A percentile compares a stretch with the other conserved stretches of the same genome.
These are phyloP conservation scores for Teratosphaeria nubilosa DNA, from an alignment of 2,329 filamentous ascomycete genomes.

Conservation along the genomic window DNA sequence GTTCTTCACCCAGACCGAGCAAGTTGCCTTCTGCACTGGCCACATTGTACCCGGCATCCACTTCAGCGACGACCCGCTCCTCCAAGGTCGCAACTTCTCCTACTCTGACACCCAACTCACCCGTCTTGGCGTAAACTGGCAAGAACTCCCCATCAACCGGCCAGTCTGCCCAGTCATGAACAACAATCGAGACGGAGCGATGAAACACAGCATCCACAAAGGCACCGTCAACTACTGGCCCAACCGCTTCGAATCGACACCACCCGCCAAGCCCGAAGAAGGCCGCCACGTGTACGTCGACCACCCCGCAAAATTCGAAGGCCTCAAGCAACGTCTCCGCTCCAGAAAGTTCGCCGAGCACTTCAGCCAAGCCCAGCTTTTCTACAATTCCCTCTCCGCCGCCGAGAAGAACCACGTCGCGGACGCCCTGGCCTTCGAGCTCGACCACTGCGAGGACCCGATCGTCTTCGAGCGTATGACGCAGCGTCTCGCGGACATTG, in stretches of 20 bases:
- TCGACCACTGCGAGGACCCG: slow-evolving; percentile 74
- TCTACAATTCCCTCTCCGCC: slow-evolving; percentile 65
- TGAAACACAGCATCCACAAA: slow-evolving; percentile 63
- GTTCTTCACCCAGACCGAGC: slow-evolving; percentile 73
- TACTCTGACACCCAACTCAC: slow-evolving; percentile 53
- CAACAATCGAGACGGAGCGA: slow-evolving; percentile 33
- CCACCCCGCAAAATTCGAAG: slow-evolving; percentile 53
- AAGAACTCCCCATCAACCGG: slow-evolving; percentile 64
- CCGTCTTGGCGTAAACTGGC: slow-evolving; percentile 63
- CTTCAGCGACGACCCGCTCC: slow-evolving; percentile 64
- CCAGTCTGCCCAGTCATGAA: slow-evolving; percentile 35
- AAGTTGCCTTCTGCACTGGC: slow-evolving; percentile 71
- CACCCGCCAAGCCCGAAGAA: slow-evolving; percentile 52
- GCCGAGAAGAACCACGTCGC: slow-evolving; percentile 56
- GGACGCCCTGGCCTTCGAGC: slow-evolving; percentile 55
- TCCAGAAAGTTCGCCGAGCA: slow-evolving; percentile 71
- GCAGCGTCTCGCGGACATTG: slow-evolving; percentile 60
- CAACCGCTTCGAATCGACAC: slow-evolving; percentile 55
- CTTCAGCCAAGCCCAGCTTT: slow-evolving; percentile 67
- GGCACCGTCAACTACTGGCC: slow-evolving; percentile 73
- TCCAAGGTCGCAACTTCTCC: slow-evolving; percentile 62
- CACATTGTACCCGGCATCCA: slow-evolving; percentile 72
- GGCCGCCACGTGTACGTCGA: slow-evolving; percentile 54
- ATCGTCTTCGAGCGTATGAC: slow-evolving; percentile 64
- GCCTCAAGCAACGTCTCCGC: slow-evolving; percentile 59